Evolutionary conservation across 805 yeast genomes (phyloP), one percentile per base, ranked within the genome.

Genomic region (Cephaloascus fragrans): DNA sequence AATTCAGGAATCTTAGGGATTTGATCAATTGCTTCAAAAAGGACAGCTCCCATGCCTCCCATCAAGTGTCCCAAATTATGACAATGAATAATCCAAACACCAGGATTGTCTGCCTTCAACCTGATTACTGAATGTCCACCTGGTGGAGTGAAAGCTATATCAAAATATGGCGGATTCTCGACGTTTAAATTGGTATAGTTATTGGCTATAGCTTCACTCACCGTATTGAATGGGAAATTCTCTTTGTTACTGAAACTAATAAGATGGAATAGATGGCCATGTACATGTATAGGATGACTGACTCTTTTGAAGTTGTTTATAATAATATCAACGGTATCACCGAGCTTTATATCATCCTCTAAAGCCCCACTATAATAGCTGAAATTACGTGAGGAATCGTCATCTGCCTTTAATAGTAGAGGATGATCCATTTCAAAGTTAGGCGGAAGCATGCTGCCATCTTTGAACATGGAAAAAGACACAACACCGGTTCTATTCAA

Each of bases 251-350:
- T 52, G 38, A 39, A 51, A 35, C 59, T 53, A 19, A 61, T 46
- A 2, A 53, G 42, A 40, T 56, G 57, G 43, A 59, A 55, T 18
- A 49, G 45, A 38, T 61, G 66, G 3, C 64, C 66, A 40, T 61
- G 66, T 12, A 61, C 41, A 38, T 61, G 66, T 26, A 58, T 47
- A 6, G 66, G 66, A 41, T 61, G 66, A 39, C 53, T 55, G 38
- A 56, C 54, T 19, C 44, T 41, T 19, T 51, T 45, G 40, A 44
- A 47, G 39, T 59, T 59, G 43, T 59, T 50, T 39, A 61, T 40
- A 16, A 59, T 49, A 32, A 61, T 44, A 38, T 61, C 66, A 20
- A 59, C 56, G 3, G 50, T 45, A 35, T 61, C 60, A 4, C 65
- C 64, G 17, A 36, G 37, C 20, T 47, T 44, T 17, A 57, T 41